Base-by-base conservation (phyloP, 2,329 filamentous ascomycete genomes). In the Peltaster fructicola region DNA sequence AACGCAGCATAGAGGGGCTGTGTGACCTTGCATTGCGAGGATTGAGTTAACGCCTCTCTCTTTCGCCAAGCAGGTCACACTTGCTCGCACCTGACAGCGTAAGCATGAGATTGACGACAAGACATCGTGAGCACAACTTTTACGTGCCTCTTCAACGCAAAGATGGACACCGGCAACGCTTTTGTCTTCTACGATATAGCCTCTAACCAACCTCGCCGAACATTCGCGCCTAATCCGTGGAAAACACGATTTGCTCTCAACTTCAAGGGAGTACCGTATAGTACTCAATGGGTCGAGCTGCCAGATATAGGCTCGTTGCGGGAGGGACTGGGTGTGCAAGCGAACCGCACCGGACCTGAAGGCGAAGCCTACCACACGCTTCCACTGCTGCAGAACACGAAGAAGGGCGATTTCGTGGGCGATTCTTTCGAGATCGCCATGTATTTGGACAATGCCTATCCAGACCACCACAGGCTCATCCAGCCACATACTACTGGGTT, bases 361-460 rank as follows among this genome's bases (percentile, higher is more conserved):
- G 68, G 67, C 20, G 51, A 47, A 16, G 63, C 69, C 37, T 74
- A 57, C 48, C 56, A 57, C 45, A 76, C 70, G 2, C 55, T 75
- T 0, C 70, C 71, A 2, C 54, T 73, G 20, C 43, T 74, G 12
- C 36, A 50, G 1, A 63, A 73, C 24, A 41, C 51, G 0, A 27
- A 37, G 10, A 60, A 56, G 0, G 39, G 38, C 4, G 30, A 45
- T 1, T 24, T 52, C 0, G 27, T 73, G 3, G 70, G 70, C 4
- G 71, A 76, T 47, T 67, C 68, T 3, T 71, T 73, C 38, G 70
- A 74, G 25, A 75, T 75, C 31, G 71, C 70, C 5, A 45, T 60
- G 14, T 64, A 72, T 36, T 53, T 75, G 2, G 58, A 73, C 13
- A 46, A 55, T 1, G 53, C 42, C 0, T 69, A 64, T 27, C 63